A percentile compares a stretch with the other conserved stretches of the same genome.
These are phyloP conservation scores for Colletotrichum sojae DNA, from an alignment of 2,329 filamentous ascomycete species.

Conservation along the genomic window DNA sequence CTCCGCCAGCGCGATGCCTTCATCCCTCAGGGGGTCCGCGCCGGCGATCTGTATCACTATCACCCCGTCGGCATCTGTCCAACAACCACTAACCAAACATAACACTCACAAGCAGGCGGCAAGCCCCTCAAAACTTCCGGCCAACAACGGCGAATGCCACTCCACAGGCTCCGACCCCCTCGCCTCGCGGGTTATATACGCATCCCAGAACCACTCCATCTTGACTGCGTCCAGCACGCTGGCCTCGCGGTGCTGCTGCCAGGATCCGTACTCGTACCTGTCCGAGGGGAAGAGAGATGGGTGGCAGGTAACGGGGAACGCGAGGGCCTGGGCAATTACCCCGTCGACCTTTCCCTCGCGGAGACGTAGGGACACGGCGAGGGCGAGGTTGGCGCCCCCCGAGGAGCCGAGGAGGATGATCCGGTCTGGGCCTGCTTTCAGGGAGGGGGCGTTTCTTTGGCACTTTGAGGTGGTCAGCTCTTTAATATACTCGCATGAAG, in stretches of 20 bases:
- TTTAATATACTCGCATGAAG: not conserved
- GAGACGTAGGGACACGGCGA: slow-evolving; percentile 48
- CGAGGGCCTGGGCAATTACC: slow-evolving; percentile 51
- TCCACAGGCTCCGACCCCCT: slow-evolving; percentile 43
- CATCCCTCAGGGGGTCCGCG: slow-evolving; percentile 54
- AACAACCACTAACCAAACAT: not conserved
- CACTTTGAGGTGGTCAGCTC: slow-evolving; percentile 42
- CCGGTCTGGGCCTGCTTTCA: slow-evolving; percentile 51
- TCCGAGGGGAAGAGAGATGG: slow-evolving; percentile 52
- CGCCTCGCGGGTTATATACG: slow-evolving; percentile 48
- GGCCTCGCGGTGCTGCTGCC: slow-evolving; percentile 50
- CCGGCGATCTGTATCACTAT: slow-evolving; percentile 54
- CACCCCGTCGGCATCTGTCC: not conserved
- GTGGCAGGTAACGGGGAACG: slow-evolving; percentile 54
- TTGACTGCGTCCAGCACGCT: slow-evolving; percentile 47
- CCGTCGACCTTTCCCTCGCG: slow-evolving; percentile 50
- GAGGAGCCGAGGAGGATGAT: slow-evolving; percentile 54
- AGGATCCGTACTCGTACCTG: slow-evolving; percentile 54
- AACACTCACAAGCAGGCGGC: slow-evolving; percentile 51
- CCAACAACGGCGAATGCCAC: slow-evolving; percentile 51
- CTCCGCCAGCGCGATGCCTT: slow-evolving; percentile 55
- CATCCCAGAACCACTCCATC: slow-evolving; percentile 54
- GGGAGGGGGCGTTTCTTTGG: slow-evolving; percentile 47
- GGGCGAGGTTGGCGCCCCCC: slow-evolving; percentile 53
- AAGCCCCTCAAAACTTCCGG: slow-evolving; percentile 48